These are phyloP conservation scores for Penicillium fimorum DNA, from an alignment of 495 filamentous ascomycete species.

Conservation along the genomic window DNA sequence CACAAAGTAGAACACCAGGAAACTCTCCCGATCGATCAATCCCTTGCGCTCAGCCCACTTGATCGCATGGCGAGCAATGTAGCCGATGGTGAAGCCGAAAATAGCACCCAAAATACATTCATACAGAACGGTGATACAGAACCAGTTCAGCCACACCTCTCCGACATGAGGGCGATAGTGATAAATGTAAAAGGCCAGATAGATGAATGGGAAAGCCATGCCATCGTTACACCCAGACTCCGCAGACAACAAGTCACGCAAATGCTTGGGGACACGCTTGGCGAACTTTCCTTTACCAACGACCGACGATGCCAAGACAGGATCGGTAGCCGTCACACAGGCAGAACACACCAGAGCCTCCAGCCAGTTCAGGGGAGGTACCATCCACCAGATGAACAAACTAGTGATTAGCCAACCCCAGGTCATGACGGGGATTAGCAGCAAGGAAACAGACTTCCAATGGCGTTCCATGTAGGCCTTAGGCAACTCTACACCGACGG, in stretches of 20 bases:
- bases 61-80: constrained; percentile 85
- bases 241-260: constrained; percentile 91
- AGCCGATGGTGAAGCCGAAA: constrained; percentile 86
- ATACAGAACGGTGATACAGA: constrained; percentile 88
- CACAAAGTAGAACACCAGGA: constrained; percentile 98
- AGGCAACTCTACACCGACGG: constrained; percentile 97
- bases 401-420: constrained; percentile 94
- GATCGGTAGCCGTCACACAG: constrained; percentile 97
- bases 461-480: constrained; percentile 97
- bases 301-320: constrained; percentile 94
- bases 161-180: constrained; percentile 66
- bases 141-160: constrained; percentile 80
- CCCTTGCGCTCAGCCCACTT: constrained; percentile 82
- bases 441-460: constrained; percentile 87
- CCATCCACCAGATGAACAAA: constrained; percentile 96
- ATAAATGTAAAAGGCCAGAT: constrained; percentile 85
- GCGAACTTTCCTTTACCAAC: constrained; percentile 99
- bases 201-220: constrained; percentile 99
- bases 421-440: constrained; percentile 95
- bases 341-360: constrained; percentile 83
- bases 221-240: constrained; percentile 99
- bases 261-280: constrained; percentile 93
- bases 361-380: constrained; percentile 77
- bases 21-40: constrained; percentile 93
- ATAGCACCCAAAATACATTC: constrained; percentile 93